phyloP scores from a whole-genome alignment of 2,329 filamentous ascomycete genomes.

The Ilyonectria mors-panacis region DNA sequence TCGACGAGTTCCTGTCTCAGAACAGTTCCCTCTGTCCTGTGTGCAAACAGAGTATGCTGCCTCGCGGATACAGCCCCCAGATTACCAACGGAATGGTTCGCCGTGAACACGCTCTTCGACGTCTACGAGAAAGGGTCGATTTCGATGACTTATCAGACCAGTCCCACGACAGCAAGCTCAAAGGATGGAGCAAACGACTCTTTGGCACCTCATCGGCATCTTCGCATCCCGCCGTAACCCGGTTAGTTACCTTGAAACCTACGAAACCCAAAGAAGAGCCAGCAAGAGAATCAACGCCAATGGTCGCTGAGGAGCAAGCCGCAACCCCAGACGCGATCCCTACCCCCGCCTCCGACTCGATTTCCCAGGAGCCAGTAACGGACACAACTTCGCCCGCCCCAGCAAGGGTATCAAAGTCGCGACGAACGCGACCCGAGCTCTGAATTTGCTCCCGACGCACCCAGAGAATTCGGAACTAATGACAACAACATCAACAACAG shows the following conservation, averaged over 20 bases:
- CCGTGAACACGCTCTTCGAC: conserved; percentile 79
- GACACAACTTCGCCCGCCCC: conserved; percentile 34
- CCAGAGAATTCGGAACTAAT: conserved; percentile 53
- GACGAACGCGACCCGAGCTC: conserved; percentile 49
- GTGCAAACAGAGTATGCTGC: conserved; percentile 89
- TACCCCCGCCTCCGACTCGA: conserved; percentile 25
- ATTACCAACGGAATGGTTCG: conserved; percentile 92
- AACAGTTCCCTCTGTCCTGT: conserved; percentile 91
- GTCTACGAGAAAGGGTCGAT: conserved; percentile 68
- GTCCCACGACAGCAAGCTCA: conserved; percentile 53
- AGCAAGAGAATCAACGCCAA: conserved; percentile 24
- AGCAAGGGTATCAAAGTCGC: conserved; percentile 41
- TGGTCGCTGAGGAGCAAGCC: conserved; percentile 18
- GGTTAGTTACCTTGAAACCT: conserved; percentile 46
- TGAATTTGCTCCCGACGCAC: conserved; percentile 56
- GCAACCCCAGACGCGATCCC: conserved; percentile 6
- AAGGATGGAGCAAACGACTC: conserved; percentile 54
- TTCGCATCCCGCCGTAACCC: conserved; percentile 39
- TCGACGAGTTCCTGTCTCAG: conserved; percentile 84
- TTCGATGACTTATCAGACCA: conserved; percentile 56
- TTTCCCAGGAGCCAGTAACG: conserved; percentile 31
- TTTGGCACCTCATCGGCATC: conserved; percentile 49
- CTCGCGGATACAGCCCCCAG: conserved; percentile 74
- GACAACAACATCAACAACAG: conserved; percentile 43
- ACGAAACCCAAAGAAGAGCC: conserved; percentile 35